phyloP scores from a whole-genome alignment of 768 basidiomycete genomes.

The Pleurotus cornucopiae region DNA sequence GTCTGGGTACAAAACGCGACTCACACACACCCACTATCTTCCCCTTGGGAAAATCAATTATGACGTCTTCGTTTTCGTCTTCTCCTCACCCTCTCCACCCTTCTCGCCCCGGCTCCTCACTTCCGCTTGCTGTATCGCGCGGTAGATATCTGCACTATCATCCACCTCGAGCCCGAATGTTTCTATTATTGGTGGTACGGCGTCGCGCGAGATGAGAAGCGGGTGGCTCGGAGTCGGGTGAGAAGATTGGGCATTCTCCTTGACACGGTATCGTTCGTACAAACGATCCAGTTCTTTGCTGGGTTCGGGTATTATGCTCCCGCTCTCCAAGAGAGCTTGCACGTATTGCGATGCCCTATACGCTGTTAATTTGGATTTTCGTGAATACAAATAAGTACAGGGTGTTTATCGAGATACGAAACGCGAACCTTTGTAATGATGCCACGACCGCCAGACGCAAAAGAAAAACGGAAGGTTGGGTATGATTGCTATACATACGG shows the following conservation, averaged over 20 bases:
- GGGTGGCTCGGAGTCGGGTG: conserved; percentile 17
- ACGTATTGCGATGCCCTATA: conserved; percentile 71
- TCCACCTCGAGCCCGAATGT: conserved; percentile 41
- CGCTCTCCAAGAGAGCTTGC: conserved; percentile 50
- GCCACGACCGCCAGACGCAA: conserved; percentile 82
- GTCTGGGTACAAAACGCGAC: too few relatives aligned
- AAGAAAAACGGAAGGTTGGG: conserved; percentile 87
- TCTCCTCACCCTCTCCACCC: too few relatives aligned
- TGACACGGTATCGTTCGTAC: conserved; percentile 32
- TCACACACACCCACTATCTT: too few relatives aligned
- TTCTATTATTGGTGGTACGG: conserved; percentile 46
- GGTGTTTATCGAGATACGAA: background rate
- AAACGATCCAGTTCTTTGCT: conserved; percentile 53
- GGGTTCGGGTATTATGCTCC: conserved; percentile 52
- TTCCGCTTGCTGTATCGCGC: conserved; percentile 61
- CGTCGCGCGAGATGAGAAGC: conserved; percentile 48
- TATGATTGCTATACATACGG: conserved; percentile 51
- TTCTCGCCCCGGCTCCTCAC: conserved; percentile 23
- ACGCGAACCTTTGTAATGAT: conserved; percentile 66
- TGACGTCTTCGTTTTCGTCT: too few relatives aligned
- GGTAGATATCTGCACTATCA: conserved; percentile 47
- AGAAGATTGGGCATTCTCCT: conserved; percentile 6
- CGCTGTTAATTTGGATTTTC: conserved; percentile 31
- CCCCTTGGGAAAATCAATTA: too few relatives aligned
- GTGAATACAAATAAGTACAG: background rate